Percentiles rank a stretch among this genome's conserved stretches.
Conservation (phyloP, 2,329 filamentous ascomycete species). For the Corinectria fuckeliana region DNA sequence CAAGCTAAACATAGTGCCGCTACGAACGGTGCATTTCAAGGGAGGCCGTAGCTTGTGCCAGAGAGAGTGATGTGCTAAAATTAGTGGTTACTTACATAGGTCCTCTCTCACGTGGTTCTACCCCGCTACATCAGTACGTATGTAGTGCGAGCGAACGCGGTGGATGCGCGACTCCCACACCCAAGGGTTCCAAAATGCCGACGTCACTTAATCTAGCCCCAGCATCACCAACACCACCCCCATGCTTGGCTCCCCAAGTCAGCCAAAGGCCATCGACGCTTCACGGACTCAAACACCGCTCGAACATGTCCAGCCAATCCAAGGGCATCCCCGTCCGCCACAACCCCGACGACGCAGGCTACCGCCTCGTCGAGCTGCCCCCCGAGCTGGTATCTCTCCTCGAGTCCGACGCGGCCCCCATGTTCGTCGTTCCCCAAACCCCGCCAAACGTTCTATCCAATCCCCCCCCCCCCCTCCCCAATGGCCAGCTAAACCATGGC, state of each 20-base stretch:
- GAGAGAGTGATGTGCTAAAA: slow-evolving; percentile 10
- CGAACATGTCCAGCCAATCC: slow-evolving; percentile 56
- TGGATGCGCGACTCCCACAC: no score
- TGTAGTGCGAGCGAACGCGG: no score
- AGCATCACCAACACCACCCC: not conserved
- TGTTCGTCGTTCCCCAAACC: no score
- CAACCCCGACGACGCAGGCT: slow-evolving; percentile 55
- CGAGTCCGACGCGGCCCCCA: slow-evolving; percentile 59
- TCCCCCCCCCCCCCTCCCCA: not conserved
- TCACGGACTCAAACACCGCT: no score
- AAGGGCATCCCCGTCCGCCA: slow-evolving; percentile 59
- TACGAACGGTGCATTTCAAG: no score
- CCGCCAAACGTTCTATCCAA: no score
- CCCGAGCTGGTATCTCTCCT: slow-evolving; percentile 63
- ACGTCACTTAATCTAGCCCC: slow-evolving; percentile 7
- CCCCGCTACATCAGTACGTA: no score
- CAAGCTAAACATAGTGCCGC: no score
- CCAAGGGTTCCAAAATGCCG: slow-evolving; percentile 2
- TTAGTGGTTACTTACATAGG: slow-evolving; percentile 12
- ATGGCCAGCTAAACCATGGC: not conserved
- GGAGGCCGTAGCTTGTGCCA: no score
- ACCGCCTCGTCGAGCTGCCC: slow-evolving; percentile 68
- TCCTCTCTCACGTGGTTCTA: slow-evolving; percentile 1
- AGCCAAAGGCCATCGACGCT: no score
- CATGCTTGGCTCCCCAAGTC: no score